These are phyloP conservation scores for Hansenula lynferdii DNA, from an alignment of 1,139 yeast genomes.

Conservation along the genomic window DNA sequence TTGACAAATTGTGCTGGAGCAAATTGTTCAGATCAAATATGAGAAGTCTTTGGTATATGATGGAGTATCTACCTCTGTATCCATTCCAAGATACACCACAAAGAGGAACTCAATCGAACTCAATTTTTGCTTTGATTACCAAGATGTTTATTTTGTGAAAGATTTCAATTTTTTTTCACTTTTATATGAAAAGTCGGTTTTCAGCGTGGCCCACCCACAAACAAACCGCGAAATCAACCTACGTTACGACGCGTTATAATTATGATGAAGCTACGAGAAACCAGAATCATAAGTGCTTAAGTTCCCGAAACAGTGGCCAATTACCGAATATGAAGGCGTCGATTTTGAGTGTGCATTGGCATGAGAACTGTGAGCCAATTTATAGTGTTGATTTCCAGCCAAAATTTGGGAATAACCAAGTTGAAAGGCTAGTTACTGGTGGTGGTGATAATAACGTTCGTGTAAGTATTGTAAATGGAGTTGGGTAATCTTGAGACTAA, in stretches of 20 bases:
- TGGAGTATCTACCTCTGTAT: neutral
- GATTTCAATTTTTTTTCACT: no score
- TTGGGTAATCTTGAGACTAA: slow-evolving; percentile 1
- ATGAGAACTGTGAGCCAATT: slow-evolving; percentile 74
- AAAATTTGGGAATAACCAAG: slow-evolving; percentile 14
- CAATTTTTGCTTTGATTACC: no score
- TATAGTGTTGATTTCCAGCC: slow-evolving; percentile 83
- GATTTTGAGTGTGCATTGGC: slow-evolving; percentile 61
- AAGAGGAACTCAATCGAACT: no score
- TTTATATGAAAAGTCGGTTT: no score
- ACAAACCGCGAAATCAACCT: no score
- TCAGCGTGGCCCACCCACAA: no score
- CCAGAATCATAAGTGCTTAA: no score
- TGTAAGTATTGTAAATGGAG: slow-evolving; percentile 38
- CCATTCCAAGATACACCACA: no score
- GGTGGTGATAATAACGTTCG: slow-evolving; percentile 94
- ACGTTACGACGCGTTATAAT: no score
- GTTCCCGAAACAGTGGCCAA: neutral
- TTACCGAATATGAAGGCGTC: slow-evolving; percentile 15
- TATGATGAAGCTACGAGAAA: no score
- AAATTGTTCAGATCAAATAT: neutral
- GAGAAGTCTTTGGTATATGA: no score
- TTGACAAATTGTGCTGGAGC: slow-evolving; percentile 24
- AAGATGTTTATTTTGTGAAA: no score
- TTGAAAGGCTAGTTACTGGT: slow-evolving; percentile 68